Conservation (phyloP, 148 eudicot genomes). For the Rhododendron henanense region DNA sequence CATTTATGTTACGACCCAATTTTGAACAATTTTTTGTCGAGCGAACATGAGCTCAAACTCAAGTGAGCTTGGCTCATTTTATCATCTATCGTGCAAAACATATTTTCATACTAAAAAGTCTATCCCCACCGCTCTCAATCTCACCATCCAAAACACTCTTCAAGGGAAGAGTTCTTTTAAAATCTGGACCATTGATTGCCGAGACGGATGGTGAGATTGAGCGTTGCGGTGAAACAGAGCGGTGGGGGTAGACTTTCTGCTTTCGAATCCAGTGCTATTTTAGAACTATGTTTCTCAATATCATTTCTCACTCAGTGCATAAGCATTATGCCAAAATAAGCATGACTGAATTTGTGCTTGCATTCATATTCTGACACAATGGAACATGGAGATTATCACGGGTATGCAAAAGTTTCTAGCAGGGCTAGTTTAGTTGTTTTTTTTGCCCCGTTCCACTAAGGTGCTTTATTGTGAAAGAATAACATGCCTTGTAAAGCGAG, state of each 20-base stretch:
- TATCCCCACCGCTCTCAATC: no score
- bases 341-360: background rate
- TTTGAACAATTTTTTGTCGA: background rate
- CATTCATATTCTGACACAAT: background rate
- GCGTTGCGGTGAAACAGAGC: no score
- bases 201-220: no score
- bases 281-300: background rate
- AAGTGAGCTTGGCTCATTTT: background rate
- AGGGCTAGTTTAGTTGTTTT: background rate
- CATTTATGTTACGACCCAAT: background rate
- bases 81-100: background rate
- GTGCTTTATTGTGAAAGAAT: no score
- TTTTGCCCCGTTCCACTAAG: background rate
- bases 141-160: no score
- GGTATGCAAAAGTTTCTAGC: background rate
- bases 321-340: background rate
- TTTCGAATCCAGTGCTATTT: background rate
- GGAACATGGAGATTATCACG: background rate
- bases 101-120: no score
- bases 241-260: background rate
- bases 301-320: background rate
- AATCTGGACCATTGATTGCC: no score
- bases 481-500: no score
- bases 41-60: background rate
- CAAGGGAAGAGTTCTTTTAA: no score